Base-by-base conservation (phyloP, 352 stramenopile species). In the Phytophthora vignae region DNA sequence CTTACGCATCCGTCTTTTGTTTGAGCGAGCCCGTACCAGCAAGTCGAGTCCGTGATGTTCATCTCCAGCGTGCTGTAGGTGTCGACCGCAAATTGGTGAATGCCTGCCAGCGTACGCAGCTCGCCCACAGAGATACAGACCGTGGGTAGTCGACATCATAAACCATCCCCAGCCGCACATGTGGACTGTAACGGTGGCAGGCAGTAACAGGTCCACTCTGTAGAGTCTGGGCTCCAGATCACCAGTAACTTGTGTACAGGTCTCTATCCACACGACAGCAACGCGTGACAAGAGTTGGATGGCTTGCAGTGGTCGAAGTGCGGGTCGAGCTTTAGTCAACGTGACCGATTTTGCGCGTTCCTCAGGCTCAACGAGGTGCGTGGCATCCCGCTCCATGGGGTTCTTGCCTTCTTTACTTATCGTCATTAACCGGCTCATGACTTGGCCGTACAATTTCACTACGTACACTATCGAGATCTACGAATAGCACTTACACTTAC, bases 1-100 rank as follows among this genome's bases (percentile, higher is more conserved):
- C 69, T 55, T 19, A 64, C 55, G 38, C 64, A 80, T 0, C 64
- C 73, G n/a, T 46, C 46, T 5, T 60, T 31, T 2, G 60, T 72
- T 42, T 69, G 59, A 8, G 65, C 66, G 15, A 76, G 55, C 5
- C 71, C 69, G 15, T 67, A 78, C 50, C 29, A 49, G 63, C 70
- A 78, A 2, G 65, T 81, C 3, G 64, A 53, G 49, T 77, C 69
- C n/a, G 73, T 80, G 57, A 80, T 72, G n/a, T 80, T 81, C 19
- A 59, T 17, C 66, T 64, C 68, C 48, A 4, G 4, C 11, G 6
- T 9, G 15, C n/a, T 52, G n/a, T 19, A 49, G 40, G 40, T 49
- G 22, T 46, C 53, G 29, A 38, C 6, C 52, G 11, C 19, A 70
- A 69, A 25, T 69, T 60, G 15, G 21, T 49, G 44, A 69, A 69